These are phyloP conservation scores for Sideroxylon spinosum DNA, from an alignment of 179 eudicot genomes.

Conservation along the genomic window DNA sequence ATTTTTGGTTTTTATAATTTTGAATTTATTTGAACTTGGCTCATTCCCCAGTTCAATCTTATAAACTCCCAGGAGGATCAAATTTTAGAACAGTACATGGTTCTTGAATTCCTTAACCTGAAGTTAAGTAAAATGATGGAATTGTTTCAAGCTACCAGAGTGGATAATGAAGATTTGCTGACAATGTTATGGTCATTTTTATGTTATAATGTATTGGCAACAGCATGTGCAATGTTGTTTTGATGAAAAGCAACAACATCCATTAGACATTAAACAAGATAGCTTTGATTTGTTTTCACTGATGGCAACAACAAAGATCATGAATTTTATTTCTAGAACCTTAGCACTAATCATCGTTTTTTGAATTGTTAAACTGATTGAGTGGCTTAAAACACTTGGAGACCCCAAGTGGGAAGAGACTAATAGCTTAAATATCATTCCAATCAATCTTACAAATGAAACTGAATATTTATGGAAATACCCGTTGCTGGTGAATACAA, in stretches of 20 bases:
- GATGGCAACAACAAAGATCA: neutral
- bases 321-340: neutral
- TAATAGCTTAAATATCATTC: neutral
- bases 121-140: conserved; percentile 6
- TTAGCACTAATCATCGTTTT: neutral
- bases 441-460: neutral
- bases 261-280: neutral
- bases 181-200: neutral
- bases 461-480: neutral
- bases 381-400: neutral
- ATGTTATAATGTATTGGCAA: neutral
- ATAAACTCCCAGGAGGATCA: neutral
- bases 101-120: neutral
- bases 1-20: neutral
- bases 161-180: neutral
- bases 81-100: neutral
- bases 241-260: conserved; percentile 9
- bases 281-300: neutral
- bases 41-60: conserved; percentile 3
- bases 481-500: neutral
- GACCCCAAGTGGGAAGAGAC: neutral
- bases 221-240: conserved; percentile 6
- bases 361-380: neutral
- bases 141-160: neutral
- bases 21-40: neutral